Conservation (phyloP, 148 eudicot species). For the Rhododendron kiyosumense region DNA sequence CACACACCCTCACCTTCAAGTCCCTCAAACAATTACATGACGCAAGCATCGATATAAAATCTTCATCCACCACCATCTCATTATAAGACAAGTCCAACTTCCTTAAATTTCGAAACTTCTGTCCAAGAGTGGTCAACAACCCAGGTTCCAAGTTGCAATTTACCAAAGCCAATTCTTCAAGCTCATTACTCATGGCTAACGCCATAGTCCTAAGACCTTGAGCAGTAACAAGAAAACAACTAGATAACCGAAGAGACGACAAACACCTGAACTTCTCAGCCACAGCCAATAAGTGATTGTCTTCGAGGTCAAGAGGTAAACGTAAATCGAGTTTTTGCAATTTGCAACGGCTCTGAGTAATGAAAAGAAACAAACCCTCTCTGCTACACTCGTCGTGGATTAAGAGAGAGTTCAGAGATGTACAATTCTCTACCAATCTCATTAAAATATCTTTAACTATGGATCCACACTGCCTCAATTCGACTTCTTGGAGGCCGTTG, state of each 20-base stretch:
- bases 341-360: constrained; percentile 23
- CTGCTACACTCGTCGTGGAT: constrained; percentile 19
- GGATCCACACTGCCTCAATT: too few species aligned
- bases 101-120: constrained; percentile 29
- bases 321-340: constrained; percentile 43
- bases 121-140: constrained; percentile 35
- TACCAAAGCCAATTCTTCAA: constrained; percentile 41
- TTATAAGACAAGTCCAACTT: constrained; percentile 50
- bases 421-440: too few species aligned
- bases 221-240: constrained; percentile 45
- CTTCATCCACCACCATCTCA: constrained; percentile 38
- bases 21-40: constrained; percentile 29
- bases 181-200: constrained; percentile 16
- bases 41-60: constrained; percentile 39
- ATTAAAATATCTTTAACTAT: too few species aligned
- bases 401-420: constrained; percentile 19
- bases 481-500: too few species aligned
- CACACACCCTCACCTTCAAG: constrained; percentile 42
- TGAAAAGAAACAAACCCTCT: constrained; percentile 47
- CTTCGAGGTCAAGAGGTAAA: constrained; percentile 40
- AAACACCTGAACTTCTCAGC: constrained; percentile 29
- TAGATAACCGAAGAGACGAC: constrained; percentile 29
- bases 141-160: constrained; percentile 44
- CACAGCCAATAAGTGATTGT: constrained; percentile 38
- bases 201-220: constrained; percentile 36